phyloP scores from a whole-genome alignment of 129 eudicot genomes.

The Pulicaria dysenterica region DNA sequence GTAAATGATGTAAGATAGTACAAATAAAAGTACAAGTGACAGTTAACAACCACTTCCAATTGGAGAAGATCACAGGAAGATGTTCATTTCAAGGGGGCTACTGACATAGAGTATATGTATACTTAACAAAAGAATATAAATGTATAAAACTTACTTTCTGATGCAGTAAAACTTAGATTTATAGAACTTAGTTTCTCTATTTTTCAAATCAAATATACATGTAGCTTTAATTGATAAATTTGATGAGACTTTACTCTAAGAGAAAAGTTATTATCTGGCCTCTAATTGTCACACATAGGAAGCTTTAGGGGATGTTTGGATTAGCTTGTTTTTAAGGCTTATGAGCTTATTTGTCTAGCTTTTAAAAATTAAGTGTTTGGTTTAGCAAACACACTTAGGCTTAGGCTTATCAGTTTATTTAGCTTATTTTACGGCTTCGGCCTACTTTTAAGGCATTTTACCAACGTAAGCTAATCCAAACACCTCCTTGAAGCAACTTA shows the following conservation, averaged over 20 bases:
- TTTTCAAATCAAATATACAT: not conserved
- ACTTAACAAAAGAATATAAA: slow-evolving; percentile 5
- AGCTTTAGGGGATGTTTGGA: not conserved
- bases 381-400: no score
- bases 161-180: not conserved
- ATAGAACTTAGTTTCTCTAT: not conserved
- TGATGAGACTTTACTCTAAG: not conserved
- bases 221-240: not conserved
- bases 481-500: no score
- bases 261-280: not conserved
- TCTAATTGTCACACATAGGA: slow-evolving; percentile 12
- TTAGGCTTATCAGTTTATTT: no score
- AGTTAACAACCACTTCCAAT: not conserved
- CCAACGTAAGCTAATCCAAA: no score
- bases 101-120: slow-evolving; percentile 2
- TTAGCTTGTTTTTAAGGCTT: no score
- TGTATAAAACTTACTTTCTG: not conserved
- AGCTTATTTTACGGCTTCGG: no score
- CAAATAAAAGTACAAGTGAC: not conserved
- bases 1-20: slow-evolving; percentile 27
- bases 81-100: not conserved
- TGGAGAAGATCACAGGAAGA: slow-evolving; percentile 18
- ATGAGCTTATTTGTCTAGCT: no score
- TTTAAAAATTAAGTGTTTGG: no score
- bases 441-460: no score